These are phyloP conservation scores for Chaetomiaceae sp. DNA, from an alignment of 2,329 filamentous ascomycete genomes.

Conservation along the genomic window DNA sequence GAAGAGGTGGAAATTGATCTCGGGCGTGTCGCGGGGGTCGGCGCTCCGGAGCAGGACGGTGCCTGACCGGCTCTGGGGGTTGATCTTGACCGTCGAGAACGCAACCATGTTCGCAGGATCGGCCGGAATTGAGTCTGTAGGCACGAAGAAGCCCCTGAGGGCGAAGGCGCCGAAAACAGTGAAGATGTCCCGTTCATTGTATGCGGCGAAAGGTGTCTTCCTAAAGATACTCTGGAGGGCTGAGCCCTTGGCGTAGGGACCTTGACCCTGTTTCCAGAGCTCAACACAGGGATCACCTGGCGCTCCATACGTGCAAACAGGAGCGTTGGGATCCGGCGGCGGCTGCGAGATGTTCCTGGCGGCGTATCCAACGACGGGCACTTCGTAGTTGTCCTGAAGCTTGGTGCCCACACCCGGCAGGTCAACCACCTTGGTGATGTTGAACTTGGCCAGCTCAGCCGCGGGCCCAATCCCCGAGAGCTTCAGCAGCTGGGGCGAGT, in stretches of 20 bases:
- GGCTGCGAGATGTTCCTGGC: constrained; percentile 10
- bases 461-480: constrained; percentile 46
- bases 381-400: constrained; percentile 43
- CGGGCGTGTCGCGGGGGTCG: constrained; percentile 57
- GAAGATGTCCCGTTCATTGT: constrained; percentile 44
- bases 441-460: constrained; percentile 38
- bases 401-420: constrained; percentile 49
- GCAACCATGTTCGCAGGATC: constrained; percentile 29
- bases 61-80: constrained; percentile 53
- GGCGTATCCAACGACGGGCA: constrained; percentile 32
- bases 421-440: constrained; percentile 43
- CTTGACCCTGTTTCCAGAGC: constrained; percentile 30
- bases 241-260: constrained; percentile 29
- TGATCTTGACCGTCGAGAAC: constrained; percentile 38
- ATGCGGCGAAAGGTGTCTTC: constrained; percentile 19
- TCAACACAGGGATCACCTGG: constrained; percentile 36
- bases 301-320: constrained; percentile 32
- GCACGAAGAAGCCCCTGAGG: constrained; percentile 22
- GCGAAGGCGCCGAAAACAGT: constrained; percentile 35
- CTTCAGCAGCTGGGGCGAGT: constrained; percentile 49
- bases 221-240: constrained; percentile 50
- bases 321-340: constrained; percentile 26
- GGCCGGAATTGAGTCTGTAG: not conserved
- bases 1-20: constrained; percentile 49
- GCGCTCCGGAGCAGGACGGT: constrained; percentile 56